phyloP scores from a whole-genome alignment of 352 stramenopile genomes.

The Pythium phragmitis region DNA sequence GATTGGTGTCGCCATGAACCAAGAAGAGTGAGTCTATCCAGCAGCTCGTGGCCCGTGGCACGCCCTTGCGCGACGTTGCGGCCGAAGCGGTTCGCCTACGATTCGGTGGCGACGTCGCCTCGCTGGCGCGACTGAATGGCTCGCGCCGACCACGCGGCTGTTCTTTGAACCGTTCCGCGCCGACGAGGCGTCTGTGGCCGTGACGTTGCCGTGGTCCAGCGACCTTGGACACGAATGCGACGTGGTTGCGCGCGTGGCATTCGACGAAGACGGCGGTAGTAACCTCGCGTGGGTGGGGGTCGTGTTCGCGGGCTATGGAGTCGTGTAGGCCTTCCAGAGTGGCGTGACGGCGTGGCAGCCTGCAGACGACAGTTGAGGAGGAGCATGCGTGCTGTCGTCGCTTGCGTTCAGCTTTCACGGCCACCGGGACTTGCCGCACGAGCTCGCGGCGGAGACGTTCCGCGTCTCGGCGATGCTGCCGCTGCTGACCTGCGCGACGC shows the following conservation, averaged over 20 bases:
- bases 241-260: neutral
- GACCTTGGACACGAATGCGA: neutral
- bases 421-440: no score
- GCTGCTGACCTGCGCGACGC: no score
- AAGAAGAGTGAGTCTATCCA: neutral
- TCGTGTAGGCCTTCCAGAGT: neutral
- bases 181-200: neutral
- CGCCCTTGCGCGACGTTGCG: conserved; percentile 4
- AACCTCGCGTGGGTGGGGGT: neutral
- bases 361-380: no score
- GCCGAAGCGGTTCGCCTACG: neutral
- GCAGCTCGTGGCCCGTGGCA: neutral
- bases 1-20: neutral
- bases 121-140: neutral
- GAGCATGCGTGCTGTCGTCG: neutral
- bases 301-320: neutral
- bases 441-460: no score
- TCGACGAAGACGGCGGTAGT: neutral
- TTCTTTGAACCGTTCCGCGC: neutral
- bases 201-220: neutral
- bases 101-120: neutral
- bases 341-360: neutral
- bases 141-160: neutral
- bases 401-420: neutral
- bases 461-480: no score